Evolutionary conservation across 2,329 filamentous ascomycete species (phyloP), one percentile per base, ranked within the genome.

Genomic region (Thyridium curvatum): DNA sequence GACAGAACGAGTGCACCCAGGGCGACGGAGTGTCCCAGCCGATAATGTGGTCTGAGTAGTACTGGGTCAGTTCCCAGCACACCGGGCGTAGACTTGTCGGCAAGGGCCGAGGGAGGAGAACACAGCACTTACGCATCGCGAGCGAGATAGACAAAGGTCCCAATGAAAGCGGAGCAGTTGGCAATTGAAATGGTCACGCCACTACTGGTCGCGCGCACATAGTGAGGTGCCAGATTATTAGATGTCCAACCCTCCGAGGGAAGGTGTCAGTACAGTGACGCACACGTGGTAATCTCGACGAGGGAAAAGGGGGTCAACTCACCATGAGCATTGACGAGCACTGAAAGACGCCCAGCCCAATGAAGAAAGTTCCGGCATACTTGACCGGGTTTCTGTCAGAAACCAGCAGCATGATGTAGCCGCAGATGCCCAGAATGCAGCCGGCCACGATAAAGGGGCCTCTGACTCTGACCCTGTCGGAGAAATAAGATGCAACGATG

Each of bases 161-260:
- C 65, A 8, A 67, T 56, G 38, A 70, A 69, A 8, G 65, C 64
- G 8, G 61, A 57, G 44, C 59, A 61, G 40, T 66, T 66, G 9
- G 61, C 61, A 30, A 67, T 46, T 5, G 59, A 59, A 28, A 68
- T 62, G 35, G 65, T 56, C 31, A 64, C 55, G 0, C 64, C 64
- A 1, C 64, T 53, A 6, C 64, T 62, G 0, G 62, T 66, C 3
- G 63, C 64, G 41, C 62, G 56, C 18, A 62, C 59, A 38, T 66
- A 67, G 40, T 68, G 62, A 1, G 63, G 64, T 12, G 63, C 60
- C 6, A 66, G 49, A 40, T 68, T 66, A 48, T 68, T 68, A 12
- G 59, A 55, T 28, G 65, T 52, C 65, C 64, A 67, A 12, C 53
- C 54, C 52, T 53, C 3, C 8, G 4, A 3, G 14, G 16, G 9